Conservation (phyloP, 164 flowering plant genomes). For the Santalum album region DNA sequence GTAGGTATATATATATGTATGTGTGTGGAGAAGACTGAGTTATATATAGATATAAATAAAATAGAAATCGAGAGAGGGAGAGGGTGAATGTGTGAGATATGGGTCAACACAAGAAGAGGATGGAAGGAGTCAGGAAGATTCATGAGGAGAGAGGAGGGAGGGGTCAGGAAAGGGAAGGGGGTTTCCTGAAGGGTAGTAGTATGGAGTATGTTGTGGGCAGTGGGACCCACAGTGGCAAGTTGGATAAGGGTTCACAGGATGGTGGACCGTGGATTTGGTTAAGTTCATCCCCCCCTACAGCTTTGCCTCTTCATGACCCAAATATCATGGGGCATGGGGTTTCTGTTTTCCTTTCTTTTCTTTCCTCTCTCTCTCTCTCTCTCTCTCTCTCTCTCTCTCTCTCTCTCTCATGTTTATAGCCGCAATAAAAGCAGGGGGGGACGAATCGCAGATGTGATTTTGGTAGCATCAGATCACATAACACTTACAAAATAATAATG, state of each 20-base stretch:
- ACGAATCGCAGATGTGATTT: too few species aligned
- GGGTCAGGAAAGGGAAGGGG: constrained; percentile 1
- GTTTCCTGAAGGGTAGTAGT: background rate
- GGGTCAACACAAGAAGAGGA: constrained; percentile 35
- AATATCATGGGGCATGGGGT: too few species aligned
- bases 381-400: too few species aligned
- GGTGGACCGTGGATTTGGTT: constrained; percentile 36
- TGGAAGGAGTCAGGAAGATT: constrained; percentile 50
- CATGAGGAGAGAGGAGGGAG: constrained; percentile 25
- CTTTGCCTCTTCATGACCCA: constrained; percentile 18
- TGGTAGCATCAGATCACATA: too few species aligned
- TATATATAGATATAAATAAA: background rate
- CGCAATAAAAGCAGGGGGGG: too few species aligned
- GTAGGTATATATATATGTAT: background rate
- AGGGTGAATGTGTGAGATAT: constrained; percentile 10
- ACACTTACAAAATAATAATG: too few species aligned
- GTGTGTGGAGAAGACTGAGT: too few species aligned
- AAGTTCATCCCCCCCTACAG: constrained; percentile 73
- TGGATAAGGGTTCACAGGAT: constrained; percentile 75
- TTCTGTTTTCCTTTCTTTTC: too few species aligned
- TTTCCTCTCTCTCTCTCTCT: too few species aligned
- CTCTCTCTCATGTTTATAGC: too few species aligned
- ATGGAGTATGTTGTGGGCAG: constrained; percentile 44
- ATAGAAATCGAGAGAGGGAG: background rate
- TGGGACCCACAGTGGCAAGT: constrained; percentile 42